These are phyloP conservation scores for Styphnolobium japonicum DNA, from an alignment of 306 rosid genomes.

Conservation along the genomic window DNA sequence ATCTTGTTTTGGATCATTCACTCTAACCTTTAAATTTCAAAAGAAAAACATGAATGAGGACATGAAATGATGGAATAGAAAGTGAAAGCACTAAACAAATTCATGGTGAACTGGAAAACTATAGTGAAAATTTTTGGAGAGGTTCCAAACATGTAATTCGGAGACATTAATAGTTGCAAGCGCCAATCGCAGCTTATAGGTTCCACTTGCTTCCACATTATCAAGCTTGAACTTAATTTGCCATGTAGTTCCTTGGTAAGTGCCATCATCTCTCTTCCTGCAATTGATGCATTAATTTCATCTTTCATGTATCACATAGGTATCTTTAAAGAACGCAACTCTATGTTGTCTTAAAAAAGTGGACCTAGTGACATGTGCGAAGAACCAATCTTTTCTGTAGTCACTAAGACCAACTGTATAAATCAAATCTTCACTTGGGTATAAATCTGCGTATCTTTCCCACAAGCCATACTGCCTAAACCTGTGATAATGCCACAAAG, in stretches of 20 bases:
- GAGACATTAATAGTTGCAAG: constrained; percentile 48
- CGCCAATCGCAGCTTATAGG: constrained; percentile 53
- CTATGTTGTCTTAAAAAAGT: not conserved
- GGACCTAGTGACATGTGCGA: constrained; percentile 71
- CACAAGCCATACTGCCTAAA: too few relatives aligned
- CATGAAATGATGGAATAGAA: not conserved
- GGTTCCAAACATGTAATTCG: constrained; percentile 47
- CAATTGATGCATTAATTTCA: not conserved
- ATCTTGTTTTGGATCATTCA: constrained; percentile 42
- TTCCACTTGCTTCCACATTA: constrained; percentile 21
- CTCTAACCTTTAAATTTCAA: constrained; percentile 36
- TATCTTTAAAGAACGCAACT: not conserved
- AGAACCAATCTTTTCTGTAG: too few relatives aligned
- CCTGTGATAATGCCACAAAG: not conserved
- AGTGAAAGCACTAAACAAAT: not conserved
- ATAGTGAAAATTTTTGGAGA: not conserved
- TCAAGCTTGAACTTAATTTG: constrained; percentile 52
- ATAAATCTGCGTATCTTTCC: too few relatives aligned
- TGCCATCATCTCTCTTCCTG: constrained; percentile 45
- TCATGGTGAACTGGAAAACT: not conserved
- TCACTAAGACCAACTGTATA: too few relatives aligned
- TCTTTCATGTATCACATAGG: not conserved
- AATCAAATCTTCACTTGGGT: too few relatives aligned
- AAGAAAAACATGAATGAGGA: not conserved
- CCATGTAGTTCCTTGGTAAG: constrained; percentile 67